These are phyloP conservation scores for Kwoniella sp. DNA, from an alignment of 768 basidiomycete species.

Conservation along the genomic window DNA sequence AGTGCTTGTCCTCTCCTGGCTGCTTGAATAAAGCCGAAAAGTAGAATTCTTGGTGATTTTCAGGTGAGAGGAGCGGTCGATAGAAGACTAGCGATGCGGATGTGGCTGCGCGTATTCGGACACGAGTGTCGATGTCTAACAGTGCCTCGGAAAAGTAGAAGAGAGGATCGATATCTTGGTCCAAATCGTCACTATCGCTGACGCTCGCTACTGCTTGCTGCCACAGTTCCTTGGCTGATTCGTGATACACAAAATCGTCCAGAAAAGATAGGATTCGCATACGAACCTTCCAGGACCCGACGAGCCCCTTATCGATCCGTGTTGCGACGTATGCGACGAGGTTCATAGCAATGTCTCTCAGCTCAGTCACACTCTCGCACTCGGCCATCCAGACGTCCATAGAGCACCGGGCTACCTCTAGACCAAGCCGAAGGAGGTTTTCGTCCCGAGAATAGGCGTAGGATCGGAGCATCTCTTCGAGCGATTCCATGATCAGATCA, in stretches of 20 bases:
- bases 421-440: constrained; percentile 61
- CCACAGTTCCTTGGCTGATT: constrained; percentile 66
- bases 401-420: constrained; percentile 70
- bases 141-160: constrained; percentile 64
- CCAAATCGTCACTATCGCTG: constrained; percentile 36
- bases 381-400: constrained; percentile 64
- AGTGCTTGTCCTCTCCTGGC: constrained; percentile 55
- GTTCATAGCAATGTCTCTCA: constrained; percentile 60
- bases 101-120: constrained; percentile 76
- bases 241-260: constrained; percentile 65
- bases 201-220: constrained; percentile 32
- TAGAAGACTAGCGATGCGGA: constrained; percentile 61
- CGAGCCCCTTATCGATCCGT: constrained; percentile 58
- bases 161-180: constrained; percentile 33
- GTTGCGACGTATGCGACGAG: constrained; percentile 65
- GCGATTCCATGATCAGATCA: constrained; percentile 62
- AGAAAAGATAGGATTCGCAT: constrained; percentile 65
- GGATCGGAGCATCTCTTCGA: constrained; percentile 62
- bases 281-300: constrained; percentile 70
- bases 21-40: constrained; percentile 29
- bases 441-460: constrained; percentile 66
- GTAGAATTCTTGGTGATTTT: constrained; percentile 68
- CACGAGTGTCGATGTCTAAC: constrained; percentile 73
- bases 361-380: constrained; percentile 49
- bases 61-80: constrained; percentile 70